Percentiles rank a stretch among this genome's conserved stretches.
Conservation (phyloP, 352 stramenopile species). For the Globisporangium sylvaticum region DNA sequence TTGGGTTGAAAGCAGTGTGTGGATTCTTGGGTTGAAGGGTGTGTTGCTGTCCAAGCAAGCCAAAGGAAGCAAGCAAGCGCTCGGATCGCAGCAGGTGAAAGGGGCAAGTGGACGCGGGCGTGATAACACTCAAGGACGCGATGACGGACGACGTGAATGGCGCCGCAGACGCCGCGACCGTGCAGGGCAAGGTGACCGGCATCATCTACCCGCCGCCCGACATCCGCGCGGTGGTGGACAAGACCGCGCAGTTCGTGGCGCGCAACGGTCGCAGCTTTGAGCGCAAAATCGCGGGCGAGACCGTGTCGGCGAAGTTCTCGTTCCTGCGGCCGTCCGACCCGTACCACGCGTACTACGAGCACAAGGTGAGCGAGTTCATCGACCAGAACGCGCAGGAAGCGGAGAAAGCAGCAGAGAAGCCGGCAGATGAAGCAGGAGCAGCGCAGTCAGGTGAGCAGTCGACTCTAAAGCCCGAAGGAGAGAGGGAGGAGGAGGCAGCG, state of each 20-base stretch:
- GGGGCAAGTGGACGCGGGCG: background rate
- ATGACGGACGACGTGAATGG: slow-evolving; percentile 13
- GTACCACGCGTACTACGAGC: slow-evolving; percentile 99
- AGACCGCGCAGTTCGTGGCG: slow-evolving; percentile 98
- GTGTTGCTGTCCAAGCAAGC: background rate
- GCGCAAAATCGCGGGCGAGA: slow-evolving; percentile 94
- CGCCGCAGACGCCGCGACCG: slow-evolving; percentile 20
- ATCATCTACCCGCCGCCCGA: slow-evolving; percentile 97
- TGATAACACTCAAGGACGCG: slow-evolving; percentile 10
- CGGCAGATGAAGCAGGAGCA: slow-evolving; percentile 7
- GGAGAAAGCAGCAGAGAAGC: slow-evolving; percentile 14
- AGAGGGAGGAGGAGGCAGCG: background rate
- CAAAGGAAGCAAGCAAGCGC: background rate
- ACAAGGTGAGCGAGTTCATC: slow-evolving; percentile 90
- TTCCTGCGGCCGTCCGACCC: slow-evolving; percentile 94
- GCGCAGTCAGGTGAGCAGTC: slow-evolving; percentile 16
- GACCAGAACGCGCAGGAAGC: slow-evolving; percentile 31
- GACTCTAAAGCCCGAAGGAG: background rate
- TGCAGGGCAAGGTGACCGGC: slow-evolving; percentile 81
- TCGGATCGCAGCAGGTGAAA: background rate
- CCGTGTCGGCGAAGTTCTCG: slow-evolving; percentile 96
- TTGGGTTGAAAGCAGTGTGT: background rate
- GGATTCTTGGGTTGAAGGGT: background rate
- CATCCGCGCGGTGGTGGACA: slow-evolving; percentile 97
- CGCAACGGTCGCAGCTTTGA: slow-evolving; percentile 98